A percentile compares a stretch with the other conserved stretches of the same genome.
Conservation (phyloP, 176 grass and related monocot species). For the Eremochloa ophiuroides region DNA sequence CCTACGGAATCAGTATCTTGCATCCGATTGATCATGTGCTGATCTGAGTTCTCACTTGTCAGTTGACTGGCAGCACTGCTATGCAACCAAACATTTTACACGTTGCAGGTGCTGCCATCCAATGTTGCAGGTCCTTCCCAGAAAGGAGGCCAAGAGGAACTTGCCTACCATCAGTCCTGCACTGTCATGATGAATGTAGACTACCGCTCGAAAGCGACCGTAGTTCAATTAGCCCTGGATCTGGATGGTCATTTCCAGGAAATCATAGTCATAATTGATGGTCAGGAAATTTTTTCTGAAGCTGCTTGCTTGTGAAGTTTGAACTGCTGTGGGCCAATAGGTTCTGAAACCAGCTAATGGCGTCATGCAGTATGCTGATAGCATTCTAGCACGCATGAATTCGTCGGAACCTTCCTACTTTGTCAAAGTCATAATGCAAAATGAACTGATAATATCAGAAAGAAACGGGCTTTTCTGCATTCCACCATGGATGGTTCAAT, state of each 20-base stretch:
- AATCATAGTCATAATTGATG: background rate
- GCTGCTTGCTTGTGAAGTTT: background rate
- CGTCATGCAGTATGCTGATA: background rate
- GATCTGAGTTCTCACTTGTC: background rate
- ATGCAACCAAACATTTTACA: conserved; percentile 22
- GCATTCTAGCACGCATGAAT: background rate
- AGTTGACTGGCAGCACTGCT: background rate
- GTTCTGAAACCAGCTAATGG: background rate
- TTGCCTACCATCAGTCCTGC: background rate
- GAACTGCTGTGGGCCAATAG: background rate
- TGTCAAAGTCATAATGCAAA: background rate
- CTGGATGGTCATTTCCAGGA: background rate
- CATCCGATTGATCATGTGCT: background rate
- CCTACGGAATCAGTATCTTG: background rate
- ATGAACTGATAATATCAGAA: background rate
- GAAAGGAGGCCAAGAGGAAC: conserved; percentile 7
- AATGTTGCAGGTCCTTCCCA: background rate
- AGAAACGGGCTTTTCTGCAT: background rate
- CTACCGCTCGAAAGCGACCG: background rate
- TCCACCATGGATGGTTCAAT: background rate
- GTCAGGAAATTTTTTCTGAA: conserved; percentile 5
- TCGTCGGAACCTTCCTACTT: background rate
- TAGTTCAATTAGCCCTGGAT: background rate
- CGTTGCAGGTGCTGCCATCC: background rate
- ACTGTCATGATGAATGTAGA: background rate